These are phyloP conservation scores for Gynandropsis gynandra DNA, from an alignment of 345 rosid species.

Conservation along the genomic window DNA sequence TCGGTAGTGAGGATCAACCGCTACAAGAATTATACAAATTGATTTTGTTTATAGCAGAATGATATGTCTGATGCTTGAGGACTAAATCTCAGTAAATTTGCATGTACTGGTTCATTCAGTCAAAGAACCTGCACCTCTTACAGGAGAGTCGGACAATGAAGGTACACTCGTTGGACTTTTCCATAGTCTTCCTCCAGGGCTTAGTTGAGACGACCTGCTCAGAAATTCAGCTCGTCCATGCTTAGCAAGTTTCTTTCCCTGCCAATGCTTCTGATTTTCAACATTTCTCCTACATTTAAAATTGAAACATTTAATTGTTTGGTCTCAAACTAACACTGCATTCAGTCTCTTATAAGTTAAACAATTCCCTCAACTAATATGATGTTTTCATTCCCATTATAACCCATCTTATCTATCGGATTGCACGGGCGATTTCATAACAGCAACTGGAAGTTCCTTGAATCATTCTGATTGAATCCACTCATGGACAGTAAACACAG, in stretches of 20 bases:
- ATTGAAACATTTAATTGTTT: slow-evolving; percentile 5
- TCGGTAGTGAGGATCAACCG: neutral
- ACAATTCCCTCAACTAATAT: neutral
- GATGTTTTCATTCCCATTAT: neutral
- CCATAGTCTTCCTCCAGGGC: slow-evolving; percentile 42
- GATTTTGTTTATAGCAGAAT: neutral
- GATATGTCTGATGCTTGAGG: slow-evolving; percentile 4
- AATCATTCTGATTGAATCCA: too few species aligned
- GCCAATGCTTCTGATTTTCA: slow-evolving; percentile 14
- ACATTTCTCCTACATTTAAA: neutral
- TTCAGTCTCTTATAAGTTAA: slow-evolving; percentile 1
- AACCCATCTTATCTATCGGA: too few species aligned
- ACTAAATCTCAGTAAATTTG: too few species aligned
- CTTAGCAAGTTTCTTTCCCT: slow-evolving; percentile 16
- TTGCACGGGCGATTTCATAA: too few species aligned
- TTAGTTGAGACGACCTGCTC: slow-evolving; percentile 40
- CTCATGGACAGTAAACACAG: too few species aligned
- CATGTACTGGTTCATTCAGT: neutral
- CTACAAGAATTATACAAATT: neutral
- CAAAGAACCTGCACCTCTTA: slow-evolving; percentile 33
- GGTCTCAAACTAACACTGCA: neutral
- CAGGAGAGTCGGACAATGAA: slow-evolving; percentile 57
- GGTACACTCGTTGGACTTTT: slow-evolving; percentile 34
- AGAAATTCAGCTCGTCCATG: slow-evolving; percentile 60
- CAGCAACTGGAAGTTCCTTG: too few species aligned